phyloP scores from a whole-genome alignment of 2,329 filamentous ascomycete genomes.

The Ophiocordyceps camponoti-floridani region DNA sequence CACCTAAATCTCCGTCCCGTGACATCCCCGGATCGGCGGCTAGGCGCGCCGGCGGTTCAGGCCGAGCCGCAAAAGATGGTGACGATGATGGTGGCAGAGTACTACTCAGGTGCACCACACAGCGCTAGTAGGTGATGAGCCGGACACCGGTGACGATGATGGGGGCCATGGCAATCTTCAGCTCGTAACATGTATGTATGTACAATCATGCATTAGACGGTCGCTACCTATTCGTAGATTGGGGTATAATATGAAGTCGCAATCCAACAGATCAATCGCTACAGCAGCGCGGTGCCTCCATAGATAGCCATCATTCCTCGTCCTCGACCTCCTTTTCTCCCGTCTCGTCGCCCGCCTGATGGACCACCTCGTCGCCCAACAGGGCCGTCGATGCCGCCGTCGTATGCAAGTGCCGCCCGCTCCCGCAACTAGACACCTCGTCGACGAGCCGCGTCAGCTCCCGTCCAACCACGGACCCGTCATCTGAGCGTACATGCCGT shows the following conservation, averaged over 20 bases:
- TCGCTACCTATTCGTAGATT: slow-evolving; percentile 3
- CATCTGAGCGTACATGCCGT: neutral
- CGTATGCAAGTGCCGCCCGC: neutral
- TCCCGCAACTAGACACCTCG: neutral
- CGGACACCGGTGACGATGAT: too few species aligned
- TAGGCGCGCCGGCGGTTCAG: too few species aligned
- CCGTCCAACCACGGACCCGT: neutral
- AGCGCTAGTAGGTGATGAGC: too few species aligned
- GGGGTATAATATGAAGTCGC: slow-evolving; percentile 20
- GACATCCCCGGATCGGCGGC: too few species aligned
- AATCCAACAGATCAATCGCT: slow-evolving; percentile 7
- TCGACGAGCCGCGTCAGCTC: neutral
- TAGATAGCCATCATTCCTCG: slow-evolving; percentile 5
- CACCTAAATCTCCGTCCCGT: too few species aligned
- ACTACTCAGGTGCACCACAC: too few species aligned
- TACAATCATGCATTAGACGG: slow-evolving; percentile 15
- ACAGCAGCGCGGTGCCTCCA: slow-evolving; percentile 8
- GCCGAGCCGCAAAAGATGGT: too few species aligned
- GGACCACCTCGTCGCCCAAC: neutral
- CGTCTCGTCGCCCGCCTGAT: too few species aligned
- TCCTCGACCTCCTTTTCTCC: neutral
- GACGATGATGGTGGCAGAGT: too few species aligned
- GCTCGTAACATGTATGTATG: slow-evolving; percentile 6
- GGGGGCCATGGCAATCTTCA: slow-evolving; percentile 5
- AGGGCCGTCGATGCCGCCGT: neutral